Evolutionary conservation across 2,329 filamentous ascomycete genomes (phyloP).

Genomic region (Fusarium succisae): DNA sequence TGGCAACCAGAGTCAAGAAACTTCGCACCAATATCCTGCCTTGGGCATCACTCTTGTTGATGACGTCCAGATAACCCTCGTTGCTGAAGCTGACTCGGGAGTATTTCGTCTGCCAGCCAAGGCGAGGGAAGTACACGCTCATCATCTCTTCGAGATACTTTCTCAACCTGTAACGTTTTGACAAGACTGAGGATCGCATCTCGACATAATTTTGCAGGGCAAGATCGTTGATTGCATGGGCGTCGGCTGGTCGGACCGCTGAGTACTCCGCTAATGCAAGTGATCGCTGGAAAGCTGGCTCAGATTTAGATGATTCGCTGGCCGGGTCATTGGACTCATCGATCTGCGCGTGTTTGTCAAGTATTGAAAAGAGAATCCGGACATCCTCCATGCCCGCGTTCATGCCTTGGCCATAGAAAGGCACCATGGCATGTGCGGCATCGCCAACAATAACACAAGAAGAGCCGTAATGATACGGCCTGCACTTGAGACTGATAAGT

Average conservation of each 20-base stretch:
- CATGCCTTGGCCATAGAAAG: conserved; percentile 98
- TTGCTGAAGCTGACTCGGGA: conserved; percentile 93
- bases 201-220: conserved; percentile 92
- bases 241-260: conserved; percentile 76
- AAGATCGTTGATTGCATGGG: conserved; percentile 90
- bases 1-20: conserved; percentile 50
- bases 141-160: conserved; percentile 89
- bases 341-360: conserved; percentile 72
- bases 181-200: conserved; percentile 88
- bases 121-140: conserved; percentile 75
- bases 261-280: conserved; percentile 82
- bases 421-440: conserved; percentile 96
- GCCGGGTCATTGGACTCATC: conserved; percentile 56
- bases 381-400: conserved; percentile 97
- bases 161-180: conserved; percentile 77
- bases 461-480: conserved; percentile 81
- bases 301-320: conserved; percentile 47
- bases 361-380: conserved; percentile 81
- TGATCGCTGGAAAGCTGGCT: conserved; percentile 64
- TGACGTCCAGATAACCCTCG: conserved; percentile 86
- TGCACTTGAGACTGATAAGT: conserved; percentile 92
- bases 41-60: conserved; percentile 74
- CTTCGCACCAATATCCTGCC: conserved; percentile 65
- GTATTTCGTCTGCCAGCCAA: conserved; percentile 95
- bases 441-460: conserved; percentile 90